Evolutionary conservation across 2,329 filamentous ascomycete genomes (phyloP).

Genomic region (Cryphonectria japonica): DNA sequence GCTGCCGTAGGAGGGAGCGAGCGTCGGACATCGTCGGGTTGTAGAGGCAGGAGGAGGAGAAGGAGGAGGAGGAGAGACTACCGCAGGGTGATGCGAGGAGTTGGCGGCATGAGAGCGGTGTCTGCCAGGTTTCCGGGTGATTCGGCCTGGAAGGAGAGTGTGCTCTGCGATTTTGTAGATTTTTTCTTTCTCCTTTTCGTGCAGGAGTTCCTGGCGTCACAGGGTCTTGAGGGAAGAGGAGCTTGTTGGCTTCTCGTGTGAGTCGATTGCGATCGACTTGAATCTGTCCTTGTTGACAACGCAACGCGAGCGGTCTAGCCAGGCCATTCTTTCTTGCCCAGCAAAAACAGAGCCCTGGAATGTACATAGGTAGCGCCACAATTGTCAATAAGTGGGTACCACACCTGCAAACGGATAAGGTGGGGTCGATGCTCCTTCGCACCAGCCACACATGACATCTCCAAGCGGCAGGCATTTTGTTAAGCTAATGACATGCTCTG

Average conservation of each 20-base stretch:
- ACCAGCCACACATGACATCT: neutral
- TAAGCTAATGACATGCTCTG: neutral
- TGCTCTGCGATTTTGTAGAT: neutral
- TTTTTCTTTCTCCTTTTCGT: neutral
- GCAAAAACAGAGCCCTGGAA: neutral
- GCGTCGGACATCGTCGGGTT: conserved; percentile 71
- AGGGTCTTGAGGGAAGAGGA: neutral
- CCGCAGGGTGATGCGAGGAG: neutral
- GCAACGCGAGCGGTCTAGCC: neutral
- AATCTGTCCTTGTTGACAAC: neutral
- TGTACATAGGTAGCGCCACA: conserved; percentile 4
- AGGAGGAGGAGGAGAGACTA: neutral
- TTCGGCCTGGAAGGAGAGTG: neutral
- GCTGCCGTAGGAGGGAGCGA: conserved; percentile 76
- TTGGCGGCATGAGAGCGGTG: neutral
- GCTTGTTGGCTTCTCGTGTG: neutral
- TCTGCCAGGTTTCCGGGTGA: neutral
- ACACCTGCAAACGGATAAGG: neutral
- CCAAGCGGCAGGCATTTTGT: neutral
- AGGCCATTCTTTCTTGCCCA: neutral
- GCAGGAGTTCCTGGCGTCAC: neutral
- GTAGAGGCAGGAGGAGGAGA: neutral
- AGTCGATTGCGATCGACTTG: neutral
- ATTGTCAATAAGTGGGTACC: neutral
- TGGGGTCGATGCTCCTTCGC: neutral